Evolutionary conservation across 164 flowering plant genomes (phyloP).

Genomic region (Vitis labrusca): DNA sequence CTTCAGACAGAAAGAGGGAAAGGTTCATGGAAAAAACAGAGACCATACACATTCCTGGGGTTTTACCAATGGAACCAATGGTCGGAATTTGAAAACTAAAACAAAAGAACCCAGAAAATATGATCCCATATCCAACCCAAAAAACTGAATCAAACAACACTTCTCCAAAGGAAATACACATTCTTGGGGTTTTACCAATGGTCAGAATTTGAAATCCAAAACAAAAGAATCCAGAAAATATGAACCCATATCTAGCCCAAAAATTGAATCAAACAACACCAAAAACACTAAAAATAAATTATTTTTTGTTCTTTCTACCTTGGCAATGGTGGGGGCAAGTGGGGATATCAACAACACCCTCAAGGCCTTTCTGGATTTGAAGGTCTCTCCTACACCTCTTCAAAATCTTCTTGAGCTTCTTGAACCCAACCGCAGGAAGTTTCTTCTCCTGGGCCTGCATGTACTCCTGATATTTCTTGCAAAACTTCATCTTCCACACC

Average conservation of each 20-base stretch:
- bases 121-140: too few relatives aligned
- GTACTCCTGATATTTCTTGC: conserved; percentile 85
- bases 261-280: too few relatives aligned
- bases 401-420: conserved; percentile 76
- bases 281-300: too few relatives aligned
- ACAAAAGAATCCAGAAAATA: neutral
- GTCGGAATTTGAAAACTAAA: neutral
- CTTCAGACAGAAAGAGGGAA: too few relatives aligned
- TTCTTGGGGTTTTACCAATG: too few relatives aligned
- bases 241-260: too few relatives aligned
- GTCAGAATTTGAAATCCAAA: neutral
- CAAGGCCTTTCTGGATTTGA: conserved; percentile 19
- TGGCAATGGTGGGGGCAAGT: conserved; percentile 54
- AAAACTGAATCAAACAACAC: too few relatives aligned
- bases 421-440: conserved; percentile 71
- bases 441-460: conserved; percentile 63
- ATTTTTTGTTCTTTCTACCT: conserved; percentile 24
- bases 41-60: too few relatives aligned
- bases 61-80: too few relatives aligned
- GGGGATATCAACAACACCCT: conserved; percentile 16
- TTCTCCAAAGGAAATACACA: too few relatives aligned
- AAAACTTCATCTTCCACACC: conserved; percentile 69
- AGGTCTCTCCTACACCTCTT: conserved; percentile 60
- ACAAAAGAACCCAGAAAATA: neutral
- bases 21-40: too few relatives aligned